Evolutionary conservation across 495 filamentous ascomycete genomes (phyloP).

Genomic region (Podospora appendiculata): DNA sequence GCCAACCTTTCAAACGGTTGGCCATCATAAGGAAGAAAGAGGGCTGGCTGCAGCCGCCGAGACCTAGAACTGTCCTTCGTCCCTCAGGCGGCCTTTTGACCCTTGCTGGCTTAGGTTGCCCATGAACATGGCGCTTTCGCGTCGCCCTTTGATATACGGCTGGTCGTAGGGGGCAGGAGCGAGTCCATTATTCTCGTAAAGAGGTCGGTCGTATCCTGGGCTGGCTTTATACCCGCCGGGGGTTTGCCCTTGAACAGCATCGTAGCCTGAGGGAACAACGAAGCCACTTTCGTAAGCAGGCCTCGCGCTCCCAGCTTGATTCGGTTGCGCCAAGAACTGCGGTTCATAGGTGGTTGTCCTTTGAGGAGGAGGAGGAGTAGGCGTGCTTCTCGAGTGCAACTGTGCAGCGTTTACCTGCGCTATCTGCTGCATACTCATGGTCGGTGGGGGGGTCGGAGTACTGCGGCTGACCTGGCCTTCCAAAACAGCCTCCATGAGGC

Average conservation of each 20-base stretch:
- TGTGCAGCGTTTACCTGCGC: slow-evolving; percentile 23
- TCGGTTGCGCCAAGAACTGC: slow-evolving; percentile 23
- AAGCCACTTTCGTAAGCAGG: slow-evolving; percentile 35
- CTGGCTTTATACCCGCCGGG: slow-evolving; percentile 12
- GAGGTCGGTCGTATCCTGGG: slow-evolving; percentile 33
- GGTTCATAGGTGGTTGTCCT: slow-evolving; percentile 29
- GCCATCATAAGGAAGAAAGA: background rate
- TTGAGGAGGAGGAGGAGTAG: slow-evolving; percentile 36
- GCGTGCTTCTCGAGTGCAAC: slow-evolving; percentile 27
- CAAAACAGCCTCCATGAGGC: slow-evolving; percentile 30
- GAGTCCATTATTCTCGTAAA: slow-evolving; percentile 29
- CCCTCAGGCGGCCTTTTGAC: slow-evolving; percentile 37
- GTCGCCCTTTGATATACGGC: slow-evolving; percentile 30
- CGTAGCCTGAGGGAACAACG: slow-evolving; percentile 21
- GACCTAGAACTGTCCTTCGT: slow-evolving; percentile 28
- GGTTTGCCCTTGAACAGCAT: slow-evolving; percentile 12
- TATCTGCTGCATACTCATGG: slow-evolving; percentile 23
- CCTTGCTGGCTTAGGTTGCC: slow-evolving; percentile 35
- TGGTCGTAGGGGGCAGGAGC: slow-evolving; percentile 33
- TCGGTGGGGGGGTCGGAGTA: slow-evolving; percentile 37
- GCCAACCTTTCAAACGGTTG: too few relatives aligned
- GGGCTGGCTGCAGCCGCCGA: background rate
- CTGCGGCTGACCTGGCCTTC: slow-evolving; percentile 26
- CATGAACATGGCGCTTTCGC: slow-evolving; percentile 41
- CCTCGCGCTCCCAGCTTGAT: slow-evolving; percentile 16